Evolutionary conservation across 495 filamentous ascomycete genomes (phyloP).

Genomic region (Penicillium robsamsonii): DNA sequence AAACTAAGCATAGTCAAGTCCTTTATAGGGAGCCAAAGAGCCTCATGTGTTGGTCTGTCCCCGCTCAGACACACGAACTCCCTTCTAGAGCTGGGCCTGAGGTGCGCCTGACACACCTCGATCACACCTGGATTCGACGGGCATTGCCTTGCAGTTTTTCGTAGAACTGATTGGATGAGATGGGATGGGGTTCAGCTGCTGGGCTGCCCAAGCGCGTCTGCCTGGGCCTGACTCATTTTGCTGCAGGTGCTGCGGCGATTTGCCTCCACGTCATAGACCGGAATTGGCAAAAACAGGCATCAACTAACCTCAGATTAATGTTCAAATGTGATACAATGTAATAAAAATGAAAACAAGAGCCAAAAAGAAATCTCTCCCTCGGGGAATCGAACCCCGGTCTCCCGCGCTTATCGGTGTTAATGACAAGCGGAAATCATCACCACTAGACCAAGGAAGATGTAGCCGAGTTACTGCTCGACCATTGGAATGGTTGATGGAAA

Average conservation of each 20-base stretch:
- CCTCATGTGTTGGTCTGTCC: conserved; percentile 4
- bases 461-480: conserved; percentile 28
- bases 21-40: conserved; percentile 1
- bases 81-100: conserved; percentile 3
- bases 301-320: no score
- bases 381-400: conserved; percentile 57
- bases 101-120: neutral
- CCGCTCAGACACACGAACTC: conserved; percentile 2
- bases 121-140: neutral
- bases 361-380: conserved; percentile 37
- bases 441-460: conserved; percentile 45
- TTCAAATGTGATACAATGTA: no score
- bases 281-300: no score
- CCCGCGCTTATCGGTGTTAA: conserved; percentile 32
- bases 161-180: neutral
- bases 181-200: neutral
- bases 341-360: conserved; percentile 1
- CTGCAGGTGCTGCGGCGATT: neutral
- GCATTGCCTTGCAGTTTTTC: neutral
- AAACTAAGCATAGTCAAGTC: neutral
- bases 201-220: conserved; percentile 1
- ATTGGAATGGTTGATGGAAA: conserved; percentile 23
- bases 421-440: conserved; percentile 57
- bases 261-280: neutral
- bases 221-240: conserved; percentile 8